Base-by-base conservation (phyloP, 192 early-diverging fungal genomes). In the Jimgerdemannia flammicorona region DNA sequence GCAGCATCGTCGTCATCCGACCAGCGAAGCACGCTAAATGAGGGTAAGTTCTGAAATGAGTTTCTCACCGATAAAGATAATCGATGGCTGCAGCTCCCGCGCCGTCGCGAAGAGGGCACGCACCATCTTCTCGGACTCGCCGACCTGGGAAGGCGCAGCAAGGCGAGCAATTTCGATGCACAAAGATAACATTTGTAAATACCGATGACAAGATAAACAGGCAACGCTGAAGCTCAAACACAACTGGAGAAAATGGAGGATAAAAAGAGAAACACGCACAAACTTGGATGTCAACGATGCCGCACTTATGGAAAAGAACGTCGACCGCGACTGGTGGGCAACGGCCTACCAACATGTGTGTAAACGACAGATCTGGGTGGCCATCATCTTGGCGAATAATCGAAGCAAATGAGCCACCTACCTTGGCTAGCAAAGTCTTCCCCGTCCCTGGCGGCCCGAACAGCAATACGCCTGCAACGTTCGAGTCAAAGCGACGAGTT, bases 41-140 rank as follows among this genome's bases (percentile, higher is more conserved):
- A 29, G 29, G 29, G 29, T 29, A 29, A n/a, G n/a, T n/a, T n/a
- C n/a, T n/a, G n/a, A n/a, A n/a, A n/a, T n/a, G n/a, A n/a, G n/a
- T n/a, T n/a, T n/a, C 29, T 29, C 29, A 29, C 29, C 96, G 44
- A 98, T 90, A 79, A 97, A 96, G 19, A 97, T 95, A 2, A 96
- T 94, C 0, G 91, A 86, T 20, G 96, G 96, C 81, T 97, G 95
- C 64, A 87, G 85, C 59, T 90, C 93, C 43, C 96, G 75, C 3
- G 96, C 96, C 0, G 96, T 94, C 0, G 96, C 95, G 84, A 98
- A 98, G 64, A 98, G 75, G 18, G 95, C 92, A 0, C 94, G 89
- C n/a, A 94, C 77, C 93, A 97, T 92, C 77, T 98, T 98, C 76
- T 98, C 96, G 44, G 94, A 94, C 75, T 98, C 95, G 43, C 96